Evolutionary conservation across 148 eudicot genomes (phyloP), one percentile per base, ranked within the genome.

Genomic region (Oxyria digyna): DNA sequence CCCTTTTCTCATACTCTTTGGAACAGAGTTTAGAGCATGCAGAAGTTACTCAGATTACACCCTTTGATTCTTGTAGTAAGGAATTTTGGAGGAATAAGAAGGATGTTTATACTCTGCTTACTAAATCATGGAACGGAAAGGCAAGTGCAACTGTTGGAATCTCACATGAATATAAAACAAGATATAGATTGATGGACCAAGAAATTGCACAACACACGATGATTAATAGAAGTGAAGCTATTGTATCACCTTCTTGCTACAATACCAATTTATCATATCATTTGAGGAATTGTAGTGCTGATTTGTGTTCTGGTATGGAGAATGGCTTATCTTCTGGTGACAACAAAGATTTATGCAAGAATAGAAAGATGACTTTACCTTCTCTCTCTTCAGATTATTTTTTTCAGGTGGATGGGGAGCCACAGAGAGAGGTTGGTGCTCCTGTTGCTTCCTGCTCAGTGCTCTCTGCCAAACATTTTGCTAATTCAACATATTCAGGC

Each of bases 111-210:
- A 43, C 12, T 55, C 41, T 45, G 66, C 43, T 46, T 69, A 73
- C 50, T 5, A 71, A 38, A 42, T 50, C 68, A 78, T 73, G 33
- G 64, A 69, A 72, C 54, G 73, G 71, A 70, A 76, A 69, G 66
- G 45, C 48, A 69, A 59, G 42, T 73, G 67, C 43, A 15, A 66
- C 48, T 59, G 55, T 52, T 27, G 76, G 62, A 67, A 71, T 77
- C 68, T 48, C 74, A 5, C 67, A 66, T 74, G 71, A 73, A 29
- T 76, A 80, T 57, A 49, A 65, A 57, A 70, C 76, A 45, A 74
- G 62, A 37, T 82, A 82, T 72, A 74, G 78, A 71, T 82, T 87
- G 89, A 78, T 87, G 84, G 69, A 68, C 75, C 69, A 68, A 62
- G 71, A 35, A 23, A 15, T 52, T 54, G 76, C 70, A 40, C 75